Evolutionary conservation across 805 yeast genomes (phyloP).

Genomic region (Yarrowia deformans): DNA sequence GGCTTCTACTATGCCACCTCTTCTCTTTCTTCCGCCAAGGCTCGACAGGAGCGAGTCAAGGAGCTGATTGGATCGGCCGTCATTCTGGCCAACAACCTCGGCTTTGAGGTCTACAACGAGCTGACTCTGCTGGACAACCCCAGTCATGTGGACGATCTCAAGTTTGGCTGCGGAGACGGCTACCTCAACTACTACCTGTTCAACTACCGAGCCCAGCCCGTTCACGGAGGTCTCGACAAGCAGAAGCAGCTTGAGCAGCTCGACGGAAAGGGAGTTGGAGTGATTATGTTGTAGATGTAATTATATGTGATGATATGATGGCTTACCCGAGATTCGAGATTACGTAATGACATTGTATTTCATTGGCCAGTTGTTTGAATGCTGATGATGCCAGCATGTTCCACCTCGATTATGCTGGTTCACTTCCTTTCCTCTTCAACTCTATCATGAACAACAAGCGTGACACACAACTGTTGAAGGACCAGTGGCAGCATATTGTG

Average conservation of each 20-base stretch:
- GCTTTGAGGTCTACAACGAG: slow-evolving; percentile 93
- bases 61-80: slow-evolving; percentile 75
- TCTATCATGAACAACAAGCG: too few species aligned
- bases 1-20: slow-evolving; percentile 88
- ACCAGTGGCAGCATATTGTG: too few species aligned
- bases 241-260: slow-evolving; percentile 56
- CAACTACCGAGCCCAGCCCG: slow-evolving; percentile 83
- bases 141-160: slow-evolving; percentile 77
- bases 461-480: too few species aligned
- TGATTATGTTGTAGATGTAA: slow-evolving; percentile 69
- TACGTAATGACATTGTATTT: too few species aligned
- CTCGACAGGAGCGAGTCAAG: slow-evolving; percentile 58
- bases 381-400: too few species aligned
- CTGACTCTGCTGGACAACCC: slow-evolving; percentile 89
- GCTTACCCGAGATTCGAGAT: too few species aligned
- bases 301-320: too few species aligned
- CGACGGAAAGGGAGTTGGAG: slow-evolving; percentile 76
- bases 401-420: too few species aligned
- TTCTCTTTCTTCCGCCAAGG: slow-evolving; percentile 56
- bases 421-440: too few species aligned
- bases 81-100: slow-evolving; percentile 68
- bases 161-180: slow-evolving; percentile 95
- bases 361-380: too few species aligned
- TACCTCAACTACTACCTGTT: slow-evolving; percentile 87
- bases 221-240: slow-evolving; percentile 77